A percentile compares a stretch with the other conserved stretches of the same genome.
Evolutionary conservation across 495 filamentous ascomycete genomes (phyloP).

Genomic region (Hypomontagnella monticulosa): DNA sequence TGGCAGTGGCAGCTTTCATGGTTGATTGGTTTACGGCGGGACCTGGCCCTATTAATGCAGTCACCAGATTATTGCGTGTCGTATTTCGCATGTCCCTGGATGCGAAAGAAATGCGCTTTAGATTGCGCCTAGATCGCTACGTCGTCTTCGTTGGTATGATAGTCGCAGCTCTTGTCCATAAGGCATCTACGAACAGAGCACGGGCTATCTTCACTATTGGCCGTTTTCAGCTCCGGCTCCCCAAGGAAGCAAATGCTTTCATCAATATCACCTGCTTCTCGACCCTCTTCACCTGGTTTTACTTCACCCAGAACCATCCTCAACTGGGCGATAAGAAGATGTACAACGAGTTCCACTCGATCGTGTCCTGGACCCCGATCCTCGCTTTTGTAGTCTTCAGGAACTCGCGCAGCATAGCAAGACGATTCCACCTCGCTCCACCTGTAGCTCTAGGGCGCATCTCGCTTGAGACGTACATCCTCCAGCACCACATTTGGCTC

Average conservation of each 20-base stretch:
- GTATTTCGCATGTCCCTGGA: conserved; percentile 52
- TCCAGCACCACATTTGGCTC: conserved; percentile 72
- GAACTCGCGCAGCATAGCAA: conserved; percentile 54
- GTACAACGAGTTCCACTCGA: conserved; percentile 64
- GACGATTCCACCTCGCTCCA: conserved; percentile 53
- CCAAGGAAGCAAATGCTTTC: background rate
- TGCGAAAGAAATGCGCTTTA: conserved; percentile 35
- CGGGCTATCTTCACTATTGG: conserved; percentile 11
- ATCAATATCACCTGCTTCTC: conserved; percentile 32
- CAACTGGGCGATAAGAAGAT: conserved; percentile 48
- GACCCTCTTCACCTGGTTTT: conserved; percentile 46
- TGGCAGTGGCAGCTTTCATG: conserved; percentile 55
- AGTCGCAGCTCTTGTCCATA: conserved; percentile 36
- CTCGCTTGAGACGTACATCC: conserved; percentile 67
- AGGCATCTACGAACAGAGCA: conserved; percentile 19
- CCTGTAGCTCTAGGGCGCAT: conserved; percentile 65
- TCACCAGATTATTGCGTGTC: conserved; percentile 48
- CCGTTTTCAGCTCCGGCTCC: conserved; percentile 1
- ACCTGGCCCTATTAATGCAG: conserved; percentile 56
- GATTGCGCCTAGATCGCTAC: conserved; percentile 37
- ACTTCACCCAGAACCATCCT: conserved; percentile 37
- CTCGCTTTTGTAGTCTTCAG: conserved; percentile 61
- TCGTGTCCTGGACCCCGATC: conserved; percentile 64
- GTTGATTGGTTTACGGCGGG: conserved; percentile 54
- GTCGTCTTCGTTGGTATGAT: conserved; percentile 37